A percentile compares a stretch with the other conserved stretches of the same genome.
phyloP scores from a whole-genome alignment of 495 filamentous ascomycete species.

The Bryoglossum gracile region DNA sequence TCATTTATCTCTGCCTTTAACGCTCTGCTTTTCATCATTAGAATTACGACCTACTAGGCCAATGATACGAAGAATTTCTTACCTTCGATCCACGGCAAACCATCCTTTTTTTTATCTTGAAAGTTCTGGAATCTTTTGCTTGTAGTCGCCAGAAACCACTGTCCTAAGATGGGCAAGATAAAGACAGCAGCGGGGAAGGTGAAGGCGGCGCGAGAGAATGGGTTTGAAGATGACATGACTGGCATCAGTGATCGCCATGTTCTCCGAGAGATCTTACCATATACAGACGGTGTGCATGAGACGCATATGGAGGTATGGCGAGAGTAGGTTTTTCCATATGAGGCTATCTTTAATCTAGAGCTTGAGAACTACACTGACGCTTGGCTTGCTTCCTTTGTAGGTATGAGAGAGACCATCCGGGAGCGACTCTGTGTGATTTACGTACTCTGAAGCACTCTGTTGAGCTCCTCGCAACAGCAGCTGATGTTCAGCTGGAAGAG shows the following conservation, averaged over 20 bases:
- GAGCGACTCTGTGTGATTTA: constrained; percentile 13
- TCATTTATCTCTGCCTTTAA: constrained; percentile 7
- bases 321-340: constrained; percentile 12
- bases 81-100: constrained; percentile 5
- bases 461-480: constrained; percentile 12
- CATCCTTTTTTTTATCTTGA: not conserved
- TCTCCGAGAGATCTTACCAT: constrained; percentile 12
- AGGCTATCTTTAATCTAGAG: not conserved
- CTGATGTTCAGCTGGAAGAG: constrained; percentile 13
- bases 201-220: constrained; percentile 7
- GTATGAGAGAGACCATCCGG: constrained; percentile 9
- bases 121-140: constrained; percentile 3
- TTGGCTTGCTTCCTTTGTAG: constrained; percentile 1
- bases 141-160: constrained; percentile 5
- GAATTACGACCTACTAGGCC: constrained; percentile 9
- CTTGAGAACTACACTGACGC: constrained; percentile 2
- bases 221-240: constrained; percentile 14
- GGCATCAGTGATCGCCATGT: constrained; percentile 14
- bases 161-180: constrained; percentile 14
- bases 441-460: constrained; percentile 19
- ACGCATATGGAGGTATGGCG: constrained; percentile 10
- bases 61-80: constrained; percentile 10
- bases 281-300: constrained; percentile 11
- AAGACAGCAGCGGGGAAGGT: constrained; percentile 12
- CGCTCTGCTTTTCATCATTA: constrained; percentile 10